Evolutionary conservation across 2,329 filamentous ascomycete genomes (phyloP).

Genomic region (Beauveria australis): DNA sequence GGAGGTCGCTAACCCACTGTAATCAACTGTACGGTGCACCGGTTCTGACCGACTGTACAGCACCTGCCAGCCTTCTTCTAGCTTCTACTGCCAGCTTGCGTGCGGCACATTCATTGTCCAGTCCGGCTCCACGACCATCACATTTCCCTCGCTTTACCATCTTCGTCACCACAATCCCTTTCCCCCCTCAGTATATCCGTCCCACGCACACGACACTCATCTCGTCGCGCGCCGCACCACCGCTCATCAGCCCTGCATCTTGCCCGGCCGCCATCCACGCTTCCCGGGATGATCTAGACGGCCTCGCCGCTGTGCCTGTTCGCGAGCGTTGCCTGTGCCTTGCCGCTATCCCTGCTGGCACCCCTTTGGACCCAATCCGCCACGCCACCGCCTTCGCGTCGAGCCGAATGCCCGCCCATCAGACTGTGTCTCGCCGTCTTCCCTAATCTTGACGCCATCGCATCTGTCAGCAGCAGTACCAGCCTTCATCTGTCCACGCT

Average conservation of each 20-base stretch:
- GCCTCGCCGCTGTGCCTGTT: conserved; percentile 2
- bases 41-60: background rate
- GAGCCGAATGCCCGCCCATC: conserved; percentile 6
- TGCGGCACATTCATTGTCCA: background rate
- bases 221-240: background rate
- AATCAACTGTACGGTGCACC: background rate
- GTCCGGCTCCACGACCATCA: conserved; percentile 17
- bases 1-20: background rate
- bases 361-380: conserved; percentile 8
- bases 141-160: conserved; percentile 13
- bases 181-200: background rate
- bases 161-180: background rate
- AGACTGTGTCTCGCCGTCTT: background rate
- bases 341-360: conserved; percentile 3
- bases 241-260: background rate
- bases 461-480: background rate
- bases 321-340: background rate
- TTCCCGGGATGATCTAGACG: conserved; percentile 8
- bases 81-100: background rate
- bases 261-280: background rate
- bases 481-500: background rate
- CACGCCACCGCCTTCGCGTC: background rate
- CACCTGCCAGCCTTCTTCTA: background rate
- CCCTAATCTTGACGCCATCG: background rate
- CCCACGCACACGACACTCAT: conserved; percentile 9